Conservation (phyloP, 805 yeast species). For the Wickerhamomyces xylosicus region DNA sequence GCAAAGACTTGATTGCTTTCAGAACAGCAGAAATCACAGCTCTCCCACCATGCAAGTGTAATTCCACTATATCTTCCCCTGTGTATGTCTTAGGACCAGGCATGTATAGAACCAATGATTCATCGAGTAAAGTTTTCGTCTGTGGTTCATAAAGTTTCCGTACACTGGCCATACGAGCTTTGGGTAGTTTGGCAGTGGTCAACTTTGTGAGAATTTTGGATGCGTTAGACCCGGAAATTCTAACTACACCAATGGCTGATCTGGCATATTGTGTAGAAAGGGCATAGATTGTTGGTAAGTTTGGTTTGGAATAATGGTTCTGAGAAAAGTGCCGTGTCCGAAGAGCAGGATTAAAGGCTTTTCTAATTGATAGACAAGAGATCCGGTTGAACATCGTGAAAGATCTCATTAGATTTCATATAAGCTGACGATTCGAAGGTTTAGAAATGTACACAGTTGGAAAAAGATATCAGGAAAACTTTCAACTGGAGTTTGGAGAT, state of each 20-base stretch:
- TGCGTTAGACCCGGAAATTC: conserved; percentile 71
- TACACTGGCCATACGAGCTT: conserved; percentile 46
- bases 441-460: no score
- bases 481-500: no score
- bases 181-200: conserved; percentile 29
- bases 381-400: no score
- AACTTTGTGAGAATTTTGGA: conserved; percentile 27
- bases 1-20: conserved; percentile 44
- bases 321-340: no score
- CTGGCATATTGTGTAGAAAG: conserved; percentile 73
- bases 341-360: no score
- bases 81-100: conserved; percentile 73
- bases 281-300: conserved; percentile 74
- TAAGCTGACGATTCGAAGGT: no score
- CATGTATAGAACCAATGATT: conserved; percentile 64
- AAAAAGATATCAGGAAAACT: no score
- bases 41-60: conserved; percentile 91
- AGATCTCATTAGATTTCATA: no score
- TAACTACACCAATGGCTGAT: conserved; percentile 79
- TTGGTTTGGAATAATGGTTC: not conserved
- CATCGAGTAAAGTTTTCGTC: conserved; percentile 46
- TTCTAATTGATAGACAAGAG: no score
- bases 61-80: conserved; percentile 83
- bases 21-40: conserved; percentile 71
- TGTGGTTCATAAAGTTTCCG: conserved; percentile 41